Evolutionary conservation across 257 asterid species (phyloP).

Genomic region (Buddleja alternifolia): DNA sequence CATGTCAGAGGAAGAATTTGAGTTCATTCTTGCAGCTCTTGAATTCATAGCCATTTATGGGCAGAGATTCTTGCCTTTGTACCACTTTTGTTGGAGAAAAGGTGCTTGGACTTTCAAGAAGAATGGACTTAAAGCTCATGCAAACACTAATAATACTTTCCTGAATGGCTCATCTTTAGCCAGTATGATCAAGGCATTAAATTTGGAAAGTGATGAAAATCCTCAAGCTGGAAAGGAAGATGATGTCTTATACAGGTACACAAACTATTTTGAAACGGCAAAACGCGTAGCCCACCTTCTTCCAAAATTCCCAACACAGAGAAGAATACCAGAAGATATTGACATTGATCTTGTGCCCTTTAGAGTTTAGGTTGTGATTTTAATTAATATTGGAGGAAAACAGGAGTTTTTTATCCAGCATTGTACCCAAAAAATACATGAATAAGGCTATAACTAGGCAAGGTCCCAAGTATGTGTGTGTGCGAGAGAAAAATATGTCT

Average conservation of each 20-base stretch:
- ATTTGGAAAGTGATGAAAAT: not conserved
- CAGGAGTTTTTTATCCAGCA: too few relatives aligned
- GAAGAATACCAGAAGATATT: slow-evolving; percentile 50
- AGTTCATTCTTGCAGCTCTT: slow-evolving; percentile 54
- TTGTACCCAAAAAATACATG: too few relatives aligned
- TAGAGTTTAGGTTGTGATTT: too few relatives aligned
- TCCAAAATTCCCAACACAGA: slow-evolving; percentile 52
- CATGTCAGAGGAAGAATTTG: slow-evolving; percentile 68
- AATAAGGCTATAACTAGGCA: too few relatives aligned
- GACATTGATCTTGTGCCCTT: slow-evolving; percentile 44
- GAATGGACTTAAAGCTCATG: too few relatives aligned
- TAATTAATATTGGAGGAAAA: slow-evolving; percentile 2
- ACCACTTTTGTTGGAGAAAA: slow-evolving; percentile 57
- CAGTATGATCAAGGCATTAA: slow-evolving; percentile 33
- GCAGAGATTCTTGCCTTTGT: slow-evolving; percentile 59
- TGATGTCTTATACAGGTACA: slow-evolving; percentile 28
- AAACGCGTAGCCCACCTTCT: slow-evolving; percentile 45
- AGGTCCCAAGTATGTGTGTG: too few relatives aligned
- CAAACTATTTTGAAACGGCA: slow-evolving; percentile 57
- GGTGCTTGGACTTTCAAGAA: slow-evolving; percentile 45
- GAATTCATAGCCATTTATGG: slow-evolving; percentile 67
- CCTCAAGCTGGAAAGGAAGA: slow-evolving; percentile 10
- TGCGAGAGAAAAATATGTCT: too few relatives aligned
- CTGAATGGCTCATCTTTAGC: slow-evolving; percentile 23
- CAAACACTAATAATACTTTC: too few relatives aligned